Percentiles rank a stretch among this genome's conserved stretches.
Conservation (phyloP, 371 early-diverging fungal genomes). For the Zychaea mexicana region DNA sequence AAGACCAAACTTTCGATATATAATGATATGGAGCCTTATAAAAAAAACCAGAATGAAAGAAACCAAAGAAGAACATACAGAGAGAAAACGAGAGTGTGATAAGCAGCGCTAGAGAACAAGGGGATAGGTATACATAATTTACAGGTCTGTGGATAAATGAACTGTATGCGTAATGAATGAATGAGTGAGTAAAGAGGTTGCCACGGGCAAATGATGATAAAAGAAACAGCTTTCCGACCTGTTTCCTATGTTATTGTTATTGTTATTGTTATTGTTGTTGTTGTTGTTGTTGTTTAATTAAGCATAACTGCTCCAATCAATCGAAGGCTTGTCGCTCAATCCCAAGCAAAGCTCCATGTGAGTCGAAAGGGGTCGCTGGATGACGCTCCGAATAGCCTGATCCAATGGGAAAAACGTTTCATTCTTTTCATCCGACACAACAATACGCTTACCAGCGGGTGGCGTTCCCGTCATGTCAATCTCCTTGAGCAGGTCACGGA, state of each 20-base stretch:
- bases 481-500: slow-evolving; percentile 43
- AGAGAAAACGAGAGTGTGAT: neutral
- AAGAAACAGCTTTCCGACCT: no score
- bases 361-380: slow-evolving; percentile 30
- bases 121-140: no score
- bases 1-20: no score
- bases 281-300: no score
- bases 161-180: no score
- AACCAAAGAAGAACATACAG: neutral
- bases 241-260: no score
- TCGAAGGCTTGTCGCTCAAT: slow-evolving; percentile 40
- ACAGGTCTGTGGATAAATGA: no score
- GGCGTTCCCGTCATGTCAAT: slow-evolving; percentile 44
- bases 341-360: slow-evolving; percentile 49
- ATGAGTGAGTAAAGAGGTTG: no score
- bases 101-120: neutral
- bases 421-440: slow-evolving; percentile 39
- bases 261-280: no score
- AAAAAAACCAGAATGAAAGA: neutral
- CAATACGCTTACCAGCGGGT: slow-evolving; percentile 48
- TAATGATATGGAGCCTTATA: neutral
- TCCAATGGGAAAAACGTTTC: slow-evolving; percentile 43
- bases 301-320: slow-evolving; percentile 44
- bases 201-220: no score
- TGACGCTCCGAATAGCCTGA: slow-evolving; percentile 46